Percentiles rank a stretch among this genome's conserved stretches.
Evolutionary conservation across 139 green algal genomes (phyloP).

Genomic region (Spirogloea muscicola): DNA sequence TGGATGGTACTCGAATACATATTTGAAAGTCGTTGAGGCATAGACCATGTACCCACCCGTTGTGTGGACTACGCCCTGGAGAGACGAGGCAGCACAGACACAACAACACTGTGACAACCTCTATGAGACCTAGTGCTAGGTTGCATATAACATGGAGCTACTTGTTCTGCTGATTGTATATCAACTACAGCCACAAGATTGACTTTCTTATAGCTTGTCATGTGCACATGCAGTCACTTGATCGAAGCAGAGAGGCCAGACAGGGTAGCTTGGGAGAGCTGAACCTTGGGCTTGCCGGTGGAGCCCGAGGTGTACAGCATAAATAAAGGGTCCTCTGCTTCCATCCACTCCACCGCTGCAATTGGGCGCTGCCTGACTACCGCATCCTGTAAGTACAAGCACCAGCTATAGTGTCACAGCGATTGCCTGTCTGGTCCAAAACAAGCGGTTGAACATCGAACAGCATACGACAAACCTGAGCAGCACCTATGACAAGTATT

Average conservation of each 20-base stretch:
- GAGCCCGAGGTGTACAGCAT: constrained; percentile 89
- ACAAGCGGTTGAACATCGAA: not conserved
- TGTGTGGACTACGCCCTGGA: constrained; percentile 49
- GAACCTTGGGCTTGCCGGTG: constrained; percentile 90
- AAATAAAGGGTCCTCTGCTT: constrained; percentile 78
- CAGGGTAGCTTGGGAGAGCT: constrained; percentile 2
- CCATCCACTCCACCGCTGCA: constrained; percentile 48
- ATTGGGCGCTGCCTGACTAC: not conserved
- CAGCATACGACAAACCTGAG: not conserved
- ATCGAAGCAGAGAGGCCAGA: constrained; percentile 2
- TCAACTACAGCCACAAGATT: not conserved
- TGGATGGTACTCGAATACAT: constrained; percentile 39
- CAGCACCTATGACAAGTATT: not conserved
- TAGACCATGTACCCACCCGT: constrained; percentile 58
- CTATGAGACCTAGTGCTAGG: not conserved
- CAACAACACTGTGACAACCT: constrained; percentile 5
- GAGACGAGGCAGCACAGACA: not conserved
- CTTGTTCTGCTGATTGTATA: not conserved
- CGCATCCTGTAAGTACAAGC: not conserved
- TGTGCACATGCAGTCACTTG: not conserved
- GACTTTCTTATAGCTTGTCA: not conserved
- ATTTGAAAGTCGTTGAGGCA: constrained; percentile 43
- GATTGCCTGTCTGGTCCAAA: not conserved
- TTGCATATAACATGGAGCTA: not conserved
- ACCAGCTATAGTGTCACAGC: not conserved